A percentile compares a stretch with the other conserved stretches of the same genome.
phyloP scores from a whole-genome alignment of 306 rosid species.

The Elaeagnus macrophylla region DNA sequence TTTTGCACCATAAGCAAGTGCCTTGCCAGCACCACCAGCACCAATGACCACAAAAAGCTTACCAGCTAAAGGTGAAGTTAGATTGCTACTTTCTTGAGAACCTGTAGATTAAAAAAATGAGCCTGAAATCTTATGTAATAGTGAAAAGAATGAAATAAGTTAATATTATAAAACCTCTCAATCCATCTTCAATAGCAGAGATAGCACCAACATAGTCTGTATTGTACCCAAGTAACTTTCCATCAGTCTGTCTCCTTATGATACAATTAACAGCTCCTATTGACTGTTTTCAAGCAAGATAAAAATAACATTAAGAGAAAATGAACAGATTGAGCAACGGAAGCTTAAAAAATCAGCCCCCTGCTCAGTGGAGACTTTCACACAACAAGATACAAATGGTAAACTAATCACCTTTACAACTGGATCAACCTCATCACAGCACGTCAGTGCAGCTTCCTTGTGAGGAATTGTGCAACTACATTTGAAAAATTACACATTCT shows the following conservation, averaged over 20 bases:
- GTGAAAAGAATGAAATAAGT: slow-evolving; percentile 5
- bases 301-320: slow-evolving; percentile 7
- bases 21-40: slow-evolving; percentile 96
- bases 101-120: slow-evolving; percentile 26
- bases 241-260: slow-evolving; percentile 64
- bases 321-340: slow-evolving; percentile 12
- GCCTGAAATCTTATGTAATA: slow-evolving; percentile 5
- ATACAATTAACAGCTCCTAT: slow-evolving; percentile 90
- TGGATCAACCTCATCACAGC: slow-evolving; percentile 90
- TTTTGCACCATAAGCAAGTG: slow-evolving; percentile 94
- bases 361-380: neutral
- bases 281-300: slow-evolving; percentile 37
- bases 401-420: slow-evolving; percentile 66
- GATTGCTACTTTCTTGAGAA: slow-evolving; percentile 26
- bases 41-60: slow-evolving; percentile 82
- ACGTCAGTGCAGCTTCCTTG: slow-evolving; percentile 68
- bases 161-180: slow-evolving; percentile 43
- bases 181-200: slow-evolving; percentile 79
- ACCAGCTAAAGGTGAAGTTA: slow-evolving; percentile 74
- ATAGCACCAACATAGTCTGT: slow-evolving; percentile 85
- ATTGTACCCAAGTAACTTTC: slow-evolving; percentile 78
- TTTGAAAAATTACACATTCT: slow-evolving; percentile 25
- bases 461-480: slow-evolving; percentile 76
- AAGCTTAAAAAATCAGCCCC: slow-evolving; percentile 10
- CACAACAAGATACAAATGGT: slow-evolving; percentile 11